A percentile compares a stretch with the other conserved stretches of the same genome.
Conservation (phyloP, 2,329 filamentous ascomycete genomes). For the Paracamarosporium sp. region DNA sequence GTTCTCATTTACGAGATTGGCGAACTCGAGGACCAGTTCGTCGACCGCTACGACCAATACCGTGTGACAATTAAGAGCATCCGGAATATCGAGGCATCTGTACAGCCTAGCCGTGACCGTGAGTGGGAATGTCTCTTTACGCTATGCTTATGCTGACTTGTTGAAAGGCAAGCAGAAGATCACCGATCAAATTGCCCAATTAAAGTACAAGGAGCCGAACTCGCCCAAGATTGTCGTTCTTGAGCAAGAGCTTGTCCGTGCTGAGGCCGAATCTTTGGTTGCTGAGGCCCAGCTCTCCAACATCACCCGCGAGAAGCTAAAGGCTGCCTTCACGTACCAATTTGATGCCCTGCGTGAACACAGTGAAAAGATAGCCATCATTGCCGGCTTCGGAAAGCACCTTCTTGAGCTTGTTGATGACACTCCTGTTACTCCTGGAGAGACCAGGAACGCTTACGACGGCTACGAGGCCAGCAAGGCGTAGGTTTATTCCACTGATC, state of each 20-base stretch:
- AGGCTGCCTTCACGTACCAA: slow-evolving; percentile 97
- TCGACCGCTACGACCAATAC: slow-evolving; percentile 99
- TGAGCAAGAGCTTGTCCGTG: slow-evolving; percentile 97
- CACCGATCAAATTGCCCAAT: slow-evolving; percentile 95
- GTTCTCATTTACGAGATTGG: slow-evolving; percentile 98
- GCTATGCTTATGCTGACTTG: slow-evolving; percentile 8
- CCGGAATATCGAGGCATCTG: slow-evolving; percentile 97
- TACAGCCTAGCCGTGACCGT: slow-evolving; percentile 97
- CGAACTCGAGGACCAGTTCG: slow-evolving; percentile 96
- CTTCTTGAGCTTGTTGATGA: slow-evolving; percentile 97
- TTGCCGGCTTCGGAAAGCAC: slow-evolving; percentile 97
- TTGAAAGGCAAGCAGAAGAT: slow-evolving; percentile 93
- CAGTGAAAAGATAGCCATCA: slow-evolving; percentile 97
- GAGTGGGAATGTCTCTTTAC: slow-evolving; percentile 49
- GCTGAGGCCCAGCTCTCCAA: slow-evolving; percentile 98
- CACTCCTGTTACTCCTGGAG: slow-evolving; percentile 93
- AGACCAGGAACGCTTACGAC: slow-evolving; percentile 94
- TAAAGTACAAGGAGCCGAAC: slow-evolving; percentile 99
- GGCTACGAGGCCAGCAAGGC: slow-evolving; percentile 98
- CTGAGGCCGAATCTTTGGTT: slow-evolving; percentile 97
- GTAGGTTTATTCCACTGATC: slow-evolving; percentile 41
- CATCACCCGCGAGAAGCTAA: slow-evolving; percentile 99
- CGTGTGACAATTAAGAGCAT: slow-evolving; percentile 99
- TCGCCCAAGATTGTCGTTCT: slow-evolving; percentile 97
- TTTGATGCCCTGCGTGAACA: slow-evolving; percentile 98